A percentile compares a stretch with the other conserved stretches of the same genome.
Conservation (phyloP, 129 eudicot species). For the Apium graveolens region DNA sequence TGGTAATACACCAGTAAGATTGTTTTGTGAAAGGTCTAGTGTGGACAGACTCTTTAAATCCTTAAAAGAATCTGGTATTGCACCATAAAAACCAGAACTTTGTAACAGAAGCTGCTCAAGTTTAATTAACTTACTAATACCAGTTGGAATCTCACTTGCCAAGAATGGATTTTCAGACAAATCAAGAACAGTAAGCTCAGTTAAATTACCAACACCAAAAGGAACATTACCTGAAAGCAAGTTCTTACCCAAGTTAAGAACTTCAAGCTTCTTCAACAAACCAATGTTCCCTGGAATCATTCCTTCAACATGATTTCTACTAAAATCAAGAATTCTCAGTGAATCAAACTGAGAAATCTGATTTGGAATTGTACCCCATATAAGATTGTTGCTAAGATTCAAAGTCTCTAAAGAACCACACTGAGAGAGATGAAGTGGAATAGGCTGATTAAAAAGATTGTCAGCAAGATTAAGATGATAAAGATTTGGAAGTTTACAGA, state of each 20-base stretch:
- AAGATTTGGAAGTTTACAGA: conserved; percentile 50
- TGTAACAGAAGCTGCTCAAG: conserved; percentile 71
- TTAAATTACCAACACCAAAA: conserved; percentile 55
- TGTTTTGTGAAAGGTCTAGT: conserved; percentile 75
- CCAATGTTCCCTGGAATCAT: conserved; percentile 82
- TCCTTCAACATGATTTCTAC: conserved; percentile 79
- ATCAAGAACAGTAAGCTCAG: conserved; percentile 66
- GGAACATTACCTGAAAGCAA: conserved; percentile 74
- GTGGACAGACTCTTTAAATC: conserved; percentile 38
- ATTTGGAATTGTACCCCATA: conserved; percentile 93
- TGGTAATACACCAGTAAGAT: conserved; percentile 69
- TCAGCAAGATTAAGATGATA: conserved; percentile 60
- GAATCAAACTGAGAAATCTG: conserved; percentile 72
- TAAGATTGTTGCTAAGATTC: conserved; percentile 72
- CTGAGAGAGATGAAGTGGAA: conserved; percentile 80
- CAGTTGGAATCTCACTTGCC: conserved; percentile 63
- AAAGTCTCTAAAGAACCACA: conserved; percentile 54
- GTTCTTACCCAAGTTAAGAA: conserved; percentile 64
- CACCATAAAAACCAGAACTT: conserved; percentile 78
- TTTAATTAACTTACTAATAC: conserved; percentile 45
- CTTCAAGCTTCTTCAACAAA: conserved; percentile 39
- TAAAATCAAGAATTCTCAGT: conserved; percentile 63
- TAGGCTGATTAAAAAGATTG: conserved; percentile 74
- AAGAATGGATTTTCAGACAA: conserved; percentile 72
- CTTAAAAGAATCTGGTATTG: conserved; percentile 46